A percentile compares a stretch with the other conserved stretches of the same genome.
These are phyloP conservation scores for Diutina siamensis DNA, from an alignment of 1,139 yeast genomes.

Conservation along the genomic window DNA sequence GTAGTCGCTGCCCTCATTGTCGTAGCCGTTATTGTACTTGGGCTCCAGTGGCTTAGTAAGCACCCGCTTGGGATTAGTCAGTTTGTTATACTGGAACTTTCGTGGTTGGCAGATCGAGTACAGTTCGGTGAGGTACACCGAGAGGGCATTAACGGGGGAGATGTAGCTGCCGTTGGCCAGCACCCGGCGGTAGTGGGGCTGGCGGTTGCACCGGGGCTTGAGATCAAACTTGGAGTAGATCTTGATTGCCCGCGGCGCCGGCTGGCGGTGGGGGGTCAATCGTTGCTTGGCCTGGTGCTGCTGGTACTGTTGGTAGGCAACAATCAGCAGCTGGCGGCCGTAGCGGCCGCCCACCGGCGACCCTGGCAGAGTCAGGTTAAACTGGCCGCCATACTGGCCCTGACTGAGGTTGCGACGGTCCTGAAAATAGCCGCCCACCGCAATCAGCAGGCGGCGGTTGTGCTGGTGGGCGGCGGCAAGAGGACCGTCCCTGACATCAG, in stretches of 20 bases:
- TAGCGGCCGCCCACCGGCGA: not conserved
- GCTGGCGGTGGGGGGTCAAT: slow-evolving; percentile 14
- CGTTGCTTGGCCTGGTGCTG: slow-evolving; percentile 4
- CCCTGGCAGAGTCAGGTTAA: not conserved
- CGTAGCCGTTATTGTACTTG: slow-evolving; percentile 68
- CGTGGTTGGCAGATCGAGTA: slow-evolving; percentile 81
- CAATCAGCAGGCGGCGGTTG: slow-evolving; percentile 5
- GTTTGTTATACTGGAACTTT: slow-evolving; percentile 66
- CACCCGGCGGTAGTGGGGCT: slow-evolving; percentile 74
- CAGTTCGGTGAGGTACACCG: slow-evolving; percentile 67
- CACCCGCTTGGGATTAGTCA: slow-evolving; percentile 84
- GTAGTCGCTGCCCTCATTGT: slow-evolving; percentile 84
- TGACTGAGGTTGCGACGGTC: slow-evolving; percentile 3
- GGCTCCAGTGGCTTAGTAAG: slow-evolving; percentile 90
- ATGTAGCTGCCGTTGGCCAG: slow-evolving; percentile 67
- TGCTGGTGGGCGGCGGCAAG: too few species aligned
- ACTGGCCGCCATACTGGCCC: not conserved
- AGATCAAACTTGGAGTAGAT: slow-evolving; percentile 41
- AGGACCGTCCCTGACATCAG: too few species aligned
- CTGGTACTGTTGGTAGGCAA: slow-evolving; percentile 1
- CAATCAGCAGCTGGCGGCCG: slow-evolving; percentile 4
- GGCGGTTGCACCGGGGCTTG: slow-evolving; percentile 48
- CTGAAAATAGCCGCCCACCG: slow-evolving; percentile 4
- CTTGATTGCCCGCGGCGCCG: slow-evolving; percentile 28
- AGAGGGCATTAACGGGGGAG: slow-evolving; percentile 79